Evolutionary conservation across 257 asterid genomes (phyloP).

Genomic region (Solanum virginianum): DNA sequence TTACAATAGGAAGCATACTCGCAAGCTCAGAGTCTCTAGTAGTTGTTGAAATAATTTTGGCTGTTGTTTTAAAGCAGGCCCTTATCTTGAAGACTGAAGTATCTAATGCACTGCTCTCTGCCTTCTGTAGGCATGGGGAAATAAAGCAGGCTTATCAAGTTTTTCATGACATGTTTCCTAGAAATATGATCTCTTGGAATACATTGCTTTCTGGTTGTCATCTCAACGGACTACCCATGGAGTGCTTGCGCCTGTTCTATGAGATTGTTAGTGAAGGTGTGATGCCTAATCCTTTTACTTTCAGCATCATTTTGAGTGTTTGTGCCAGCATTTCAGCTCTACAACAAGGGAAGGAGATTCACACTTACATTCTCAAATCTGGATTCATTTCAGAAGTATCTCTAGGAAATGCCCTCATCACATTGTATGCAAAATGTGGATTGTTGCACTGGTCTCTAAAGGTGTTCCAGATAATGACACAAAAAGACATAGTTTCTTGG

Average conservation of each 20-base stretch:
- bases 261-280: slow-evolving; percentile 17
- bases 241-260: slow-evolving; percentile 39
- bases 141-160: slow-evolving; percentile 35
- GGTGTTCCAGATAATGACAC: slow-evolving; percentile 39
- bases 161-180: slow-evolving; percentile 32
- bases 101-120: slow-evolving; percentile 63
- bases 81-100: slow-evolving; percentile 53
- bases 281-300: slow-evolving; percentile 57
- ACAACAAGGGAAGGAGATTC: slow-evolving; percentile 55
- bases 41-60: slow-evolving; percentile 51
- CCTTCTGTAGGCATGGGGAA: slow-evolving; percentile 38
- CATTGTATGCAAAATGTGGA: slow-evolving; percentile 71
- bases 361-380: slow-evolving; percentile 27
- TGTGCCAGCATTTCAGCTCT: slow-evolving; percentile 53
- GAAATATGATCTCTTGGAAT: slow-evolving; percentile 80
- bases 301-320: slow-evolving; percentile 57
- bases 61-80: slow-evolving; percentile 36
- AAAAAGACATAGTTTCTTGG: slow-evolving; percentile 61
- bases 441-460: slow-evolving; percentile 33
- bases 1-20: slow-evolving; percentile 66
- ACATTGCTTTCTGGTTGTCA: slow-evolving; percentile 61
- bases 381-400: slow-evolving; percentile 39
- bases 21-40: slow-evolving; percentile 29
- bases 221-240: slow-evolving; percentile 36
- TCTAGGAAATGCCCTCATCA: slow-evolving; percentile 56